Evolutionary conservation across 345 rosid species (phyloP).

Genomic region (Salix purpurea): DNA sequence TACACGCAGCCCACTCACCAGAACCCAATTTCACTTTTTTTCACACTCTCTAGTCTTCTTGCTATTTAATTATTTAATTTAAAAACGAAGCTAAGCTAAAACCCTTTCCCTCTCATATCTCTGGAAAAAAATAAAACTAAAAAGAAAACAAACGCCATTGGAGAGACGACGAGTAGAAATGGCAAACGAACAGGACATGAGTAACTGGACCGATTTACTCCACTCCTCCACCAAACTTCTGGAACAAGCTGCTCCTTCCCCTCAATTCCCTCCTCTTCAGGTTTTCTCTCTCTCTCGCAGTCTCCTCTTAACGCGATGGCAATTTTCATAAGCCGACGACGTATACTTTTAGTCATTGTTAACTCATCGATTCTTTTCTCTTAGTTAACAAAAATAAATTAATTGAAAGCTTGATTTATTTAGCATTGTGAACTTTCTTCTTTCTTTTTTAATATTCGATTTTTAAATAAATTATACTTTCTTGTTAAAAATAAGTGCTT

Average conservation of each 20-base stretch:
- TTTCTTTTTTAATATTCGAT: background rate
- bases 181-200: constrained; percentile 80
- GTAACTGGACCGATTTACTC: constrained; percentile 90
- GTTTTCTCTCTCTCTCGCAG: constrained; percentile 29
- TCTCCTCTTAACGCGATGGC: background rate
- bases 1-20: too few species aligned
- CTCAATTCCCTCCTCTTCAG: constrained; percentile 99
- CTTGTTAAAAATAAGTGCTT: background rate
- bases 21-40: too few species aligned
- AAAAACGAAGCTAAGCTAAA: background rate
- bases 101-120: background rate
- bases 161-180: constrained; percentile 21
- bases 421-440: background rate
- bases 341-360: background rate
- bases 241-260: constrained; percentile 94
- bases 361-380: background rate
- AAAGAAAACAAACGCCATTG: background rate
- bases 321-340: background rate
- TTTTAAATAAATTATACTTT: background rate
- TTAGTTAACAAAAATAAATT: background rate
- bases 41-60: too few species aligned
- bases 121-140: background rate
- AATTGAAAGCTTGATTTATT: background rate
- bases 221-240: constrained; percentile 91
- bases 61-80: too few species aligned